These are phyloP conservation scores for Xerocomellus intermedius DNA, from an alignment of 768 basidiomycete species.

Conservation along the genomic window DNA sequence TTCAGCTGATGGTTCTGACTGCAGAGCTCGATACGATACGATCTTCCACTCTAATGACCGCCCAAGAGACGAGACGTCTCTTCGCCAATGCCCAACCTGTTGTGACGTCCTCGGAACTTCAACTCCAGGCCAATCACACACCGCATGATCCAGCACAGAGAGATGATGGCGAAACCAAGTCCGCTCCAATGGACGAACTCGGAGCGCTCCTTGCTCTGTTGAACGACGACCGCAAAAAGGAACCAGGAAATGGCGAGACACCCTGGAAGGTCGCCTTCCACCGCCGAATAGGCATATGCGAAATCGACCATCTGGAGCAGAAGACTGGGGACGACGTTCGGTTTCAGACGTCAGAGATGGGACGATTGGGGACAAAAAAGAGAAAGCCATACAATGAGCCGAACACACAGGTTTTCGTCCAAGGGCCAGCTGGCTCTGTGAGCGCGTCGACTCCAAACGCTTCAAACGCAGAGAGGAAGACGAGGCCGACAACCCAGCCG, in stretches of 20 bases:
- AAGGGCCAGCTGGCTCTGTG: constrained; percentile 49
- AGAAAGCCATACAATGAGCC: constrained; percentile 43
- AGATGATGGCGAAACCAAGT: constrained; percentile 59
- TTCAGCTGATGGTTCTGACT: background rate
- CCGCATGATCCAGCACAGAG: constrained; percentile 63
- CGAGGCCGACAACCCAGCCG: constrained; percentile 54
- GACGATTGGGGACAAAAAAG: background rate
- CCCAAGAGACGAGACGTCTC: constrained; percentile 35
- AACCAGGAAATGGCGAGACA: constrained; percentile 66
- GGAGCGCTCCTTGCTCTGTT: constrained; percentile 41
- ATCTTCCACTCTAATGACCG: constrained; percentile 12
- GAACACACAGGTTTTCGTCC: constrained; percentile 65
- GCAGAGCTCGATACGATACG: background rate
- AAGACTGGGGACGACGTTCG: constrained; percentile 32
- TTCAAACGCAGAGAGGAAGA: constrained; percentile 56
- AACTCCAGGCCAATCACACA: constrained; percentile 42
- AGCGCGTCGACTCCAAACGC: constrained; percentile 60
- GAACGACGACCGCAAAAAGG: constrained; percentile 62
- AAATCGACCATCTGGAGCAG: constrained; percentile 58
- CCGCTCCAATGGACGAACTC: constrained; percentile 68
- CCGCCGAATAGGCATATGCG: constrained; percentile 63
- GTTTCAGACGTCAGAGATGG: background rate
- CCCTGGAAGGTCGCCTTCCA: constrained; percentile 67
- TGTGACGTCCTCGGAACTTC: constrained; percentile 34
- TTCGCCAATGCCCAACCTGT: constrained; percentile 32